Conservation (phyloP, 352 stramenopile species). For the Globisporangium alternatum region DNA sequence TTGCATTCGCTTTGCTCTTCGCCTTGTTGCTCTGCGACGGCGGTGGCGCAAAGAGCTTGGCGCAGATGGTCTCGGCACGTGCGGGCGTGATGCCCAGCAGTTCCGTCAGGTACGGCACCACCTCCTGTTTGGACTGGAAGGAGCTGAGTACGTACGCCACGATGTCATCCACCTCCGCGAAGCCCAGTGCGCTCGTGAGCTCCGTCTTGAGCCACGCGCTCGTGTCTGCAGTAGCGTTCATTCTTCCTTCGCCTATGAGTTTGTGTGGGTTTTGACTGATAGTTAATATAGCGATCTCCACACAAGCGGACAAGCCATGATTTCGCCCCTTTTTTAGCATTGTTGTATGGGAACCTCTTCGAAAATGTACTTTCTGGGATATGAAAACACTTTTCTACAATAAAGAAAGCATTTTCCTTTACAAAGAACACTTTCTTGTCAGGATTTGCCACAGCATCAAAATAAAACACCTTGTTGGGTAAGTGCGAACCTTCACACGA, state of each 20-base stretch:
- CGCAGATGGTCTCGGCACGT: constrained; percentile 48
- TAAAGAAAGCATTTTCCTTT: no score
- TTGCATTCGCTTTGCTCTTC: constrained; percentile 9
- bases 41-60: constrained; percentile 35
- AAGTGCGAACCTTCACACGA: not conserved
- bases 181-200: constrained; percentile 59
- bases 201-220: constrained; percentile 54
- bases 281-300: no score
- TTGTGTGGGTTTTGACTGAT: not conserved
- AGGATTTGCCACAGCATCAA: no score
- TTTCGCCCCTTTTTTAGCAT: no score
- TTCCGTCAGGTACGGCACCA: constrained; percentile 60
- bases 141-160: constrained; percentile 43
- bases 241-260: not conserved
- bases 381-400: no score
- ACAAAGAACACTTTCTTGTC: no score
- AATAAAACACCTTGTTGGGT: not conserved
- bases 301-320: no score
- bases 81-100: constrained; percentile 49
- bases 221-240: constrained; percentile 30
- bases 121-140: constrained; percentile 47
- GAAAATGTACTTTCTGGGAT: no score
- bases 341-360: no score
- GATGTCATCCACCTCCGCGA: constrained; percentile 73
- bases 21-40: not conserved